These are phyloP conservation scores for Sarocladiaceae sp. DNA, from an alignment of 2,329 filamentous ascomycete genomes.

Conservation along the genomic window DNA sequence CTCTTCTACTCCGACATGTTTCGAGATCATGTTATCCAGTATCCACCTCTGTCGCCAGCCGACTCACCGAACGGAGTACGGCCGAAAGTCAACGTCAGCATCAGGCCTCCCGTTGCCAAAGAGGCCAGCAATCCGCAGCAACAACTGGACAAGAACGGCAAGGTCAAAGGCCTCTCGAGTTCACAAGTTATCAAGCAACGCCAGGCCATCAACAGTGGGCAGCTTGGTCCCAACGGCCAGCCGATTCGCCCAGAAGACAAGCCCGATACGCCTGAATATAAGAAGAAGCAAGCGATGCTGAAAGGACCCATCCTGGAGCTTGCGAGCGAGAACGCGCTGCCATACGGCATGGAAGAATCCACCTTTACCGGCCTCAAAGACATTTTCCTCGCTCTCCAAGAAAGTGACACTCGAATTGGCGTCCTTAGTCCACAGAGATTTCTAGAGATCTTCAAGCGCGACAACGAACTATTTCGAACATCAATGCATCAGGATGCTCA, in stretches of 20 bases:
- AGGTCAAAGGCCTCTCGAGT: conserved; percentile 46
- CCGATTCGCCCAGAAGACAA: conserved; percentile 77
- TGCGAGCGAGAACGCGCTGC: conserved; percentile 68
- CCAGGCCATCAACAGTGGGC: conserved; percentile 46
- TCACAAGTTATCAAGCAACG: conserved; percentile 52
- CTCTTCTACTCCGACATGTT: conserved; percentile 94
- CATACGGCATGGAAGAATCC: conserved; percentile 90
- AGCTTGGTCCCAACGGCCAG: conserved; percentile 43
- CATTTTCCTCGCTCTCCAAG: conserved; percentile 86
- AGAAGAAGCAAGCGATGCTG: conserved; percentile 91
- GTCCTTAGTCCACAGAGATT: conserved; percentile 91
- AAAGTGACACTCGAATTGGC: conserved; percentile 74
- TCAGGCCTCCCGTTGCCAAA: conserved; percentile 49
- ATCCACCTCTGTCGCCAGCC: conserved; percentile 66
- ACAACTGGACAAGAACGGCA: conserved; percentile 17
- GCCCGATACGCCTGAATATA: conserved; percentile 90
- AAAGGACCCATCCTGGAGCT: conserved; percentile 83
- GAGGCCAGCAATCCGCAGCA: conserved; percentile 25
- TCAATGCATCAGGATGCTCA: conserved; percentile 98
- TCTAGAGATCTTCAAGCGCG: conserved; percentile 83
- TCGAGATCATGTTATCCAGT: conserved; percentile 88
- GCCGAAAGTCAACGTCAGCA: conserved; percentile 53
- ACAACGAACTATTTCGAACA: conserved; percentile 96
- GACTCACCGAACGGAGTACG: conserved; percentile 58
- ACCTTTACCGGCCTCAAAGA: conserved; percentile 94